Base-by-base conservation (phyloP, 1,139 yeast genomes). In the Kurtzmaniella quercitrusa region DNA sequence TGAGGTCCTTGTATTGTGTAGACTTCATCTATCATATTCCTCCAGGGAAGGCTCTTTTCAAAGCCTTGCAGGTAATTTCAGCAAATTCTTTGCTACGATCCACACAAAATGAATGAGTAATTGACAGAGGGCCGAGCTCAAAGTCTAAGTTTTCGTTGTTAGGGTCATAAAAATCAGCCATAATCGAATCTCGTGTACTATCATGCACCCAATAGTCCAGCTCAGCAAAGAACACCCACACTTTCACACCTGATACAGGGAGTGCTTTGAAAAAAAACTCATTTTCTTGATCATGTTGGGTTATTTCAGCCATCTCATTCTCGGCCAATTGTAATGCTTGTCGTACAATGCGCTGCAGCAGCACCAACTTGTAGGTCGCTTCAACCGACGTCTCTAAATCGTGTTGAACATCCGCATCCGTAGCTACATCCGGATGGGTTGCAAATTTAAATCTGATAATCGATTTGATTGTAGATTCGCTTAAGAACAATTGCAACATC, bases 201-300 rank as follows among this genome's bases (percentile, higher is more conserved):
- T 75, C 70, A 44, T 68, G 65, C 2, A 82, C 80, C 89, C 89
- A 83, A 52, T 78, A 77, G 56, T 83, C 89, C 14, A 59, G 52
- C 14, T 59, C 58, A 2, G 85, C 84, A 52, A 80, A 81, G 49
- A 73, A 76, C 1, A 68, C 55, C 87, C 87, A 82, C 14, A 78
- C 62, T 26, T 60, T 59, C 38, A 61, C 54, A 18, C 36, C 34
- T 2, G 21, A 41, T 3, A 23, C 33, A 16, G 61, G 55, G 17
- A 66, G 49, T 5, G 52, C 47, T 3, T 57, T 52, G 63, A 80
- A 81, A 53, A 77, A 80, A 61, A 75, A 71, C 38, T 68, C 72
- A 44, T 79, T 76, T 26, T 70, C 60, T 3, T 55, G 61, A 44
- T 70, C 67, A 37, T 71, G 72, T 7, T 65, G 62, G 32, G 59